Conservation (phyloP, 306 rosid species). For the Medicago lupulina region DNA sequence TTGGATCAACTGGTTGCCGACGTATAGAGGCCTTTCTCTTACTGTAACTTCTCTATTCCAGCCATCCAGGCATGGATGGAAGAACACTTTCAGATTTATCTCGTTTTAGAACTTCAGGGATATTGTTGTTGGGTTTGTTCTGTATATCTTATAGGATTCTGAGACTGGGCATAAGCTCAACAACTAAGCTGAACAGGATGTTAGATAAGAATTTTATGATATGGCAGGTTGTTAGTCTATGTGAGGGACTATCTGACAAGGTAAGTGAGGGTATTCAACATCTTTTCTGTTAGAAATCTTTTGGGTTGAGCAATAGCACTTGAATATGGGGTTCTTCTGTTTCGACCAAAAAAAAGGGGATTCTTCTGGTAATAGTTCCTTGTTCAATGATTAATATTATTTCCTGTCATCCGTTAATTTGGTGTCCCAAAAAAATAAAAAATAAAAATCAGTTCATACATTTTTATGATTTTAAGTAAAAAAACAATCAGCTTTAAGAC, state of each 20-base stretch:
- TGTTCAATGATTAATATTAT: neutral
- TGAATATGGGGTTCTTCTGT: neutral
- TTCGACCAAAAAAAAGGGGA: no score
- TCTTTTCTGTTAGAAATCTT: neutral
- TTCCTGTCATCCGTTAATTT: neutral
- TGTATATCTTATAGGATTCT: neutral
- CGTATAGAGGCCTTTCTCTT: slow-evolving; percentile 24
- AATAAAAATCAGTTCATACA: neutral
- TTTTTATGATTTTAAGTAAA: neutral
- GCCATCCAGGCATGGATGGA: neutral
- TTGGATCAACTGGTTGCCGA: slow-evolving; percentile 39
- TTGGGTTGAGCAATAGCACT: neutral
- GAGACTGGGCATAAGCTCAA: neutral
- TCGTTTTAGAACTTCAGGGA: neutral
- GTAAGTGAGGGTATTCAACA: no score
- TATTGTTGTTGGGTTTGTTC: neutral
- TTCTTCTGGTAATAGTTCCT: neutral
- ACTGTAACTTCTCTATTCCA: neutral
- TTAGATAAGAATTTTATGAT: neutral
- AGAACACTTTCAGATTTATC: neutral
- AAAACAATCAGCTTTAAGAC: neutral
- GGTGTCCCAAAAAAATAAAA: neutral
- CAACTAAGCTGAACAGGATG: neutral
- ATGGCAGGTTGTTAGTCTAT: neutral
- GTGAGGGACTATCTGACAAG: neutral